Percentiles rank a stretch among this genome's conserved stretches.
phyloP scores from a whole-genome alignment of 768 basidiomycete species.

The Leccinum barrowsii region DNA sequence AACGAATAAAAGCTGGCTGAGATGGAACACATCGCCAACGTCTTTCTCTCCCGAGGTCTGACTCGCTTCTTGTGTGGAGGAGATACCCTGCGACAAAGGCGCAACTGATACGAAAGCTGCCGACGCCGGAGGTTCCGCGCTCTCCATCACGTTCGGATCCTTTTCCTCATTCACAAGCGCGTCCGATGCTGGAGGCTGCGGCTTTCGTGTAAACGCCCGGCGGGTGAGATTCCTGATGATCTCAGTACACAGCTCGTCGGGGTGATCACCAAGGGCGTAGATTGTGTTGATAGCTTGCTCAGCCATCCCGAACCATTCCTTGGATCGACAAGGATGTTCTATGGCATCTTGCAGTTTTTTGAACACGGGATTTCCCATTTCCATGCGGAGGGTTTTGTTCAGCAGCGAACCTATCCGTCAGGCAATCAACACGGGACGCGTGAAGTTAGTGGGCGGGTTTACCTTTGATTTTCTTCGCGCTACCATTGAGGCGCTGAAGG shows the following conservation, averaged over 20 bases:
- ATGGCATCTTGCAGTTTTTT: slow-evolving; percentile 77
- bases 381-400: slow-evolving; percentile 80
- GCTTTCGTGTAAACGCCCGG: slow-evolving; percentile 55
- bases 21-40: slow-evolving; percentile 76
- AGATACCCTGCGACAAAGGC: slow-evolving; percentile 20
- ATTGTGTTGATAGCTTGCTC: slow-evolving; percentile 97
- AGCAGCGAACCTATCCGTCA: slow-evolving; percentile 68
- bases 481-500: slow-evolving; percentile 87
- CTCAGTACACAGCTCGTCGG: slow-evolving; percentile 75
- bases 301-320: slow-evolving; percentile 95
- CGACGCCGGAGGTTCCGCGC: slow-evolving; percentile 30
- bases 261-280: slow-evolving; percentile 91
- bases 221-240: slow-evolving; percentile 81
- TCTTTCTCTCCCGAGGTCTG: slow-evolving; percentile 40
- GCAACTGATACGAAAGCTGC: slow-evolving; percentile 17
- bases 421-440: neutral
- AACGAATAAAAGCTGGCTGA: slow-evolving; percentile 91
- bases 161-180: slow-evolving; percentile 21
- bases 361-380: slow-evolving; percentile 88
- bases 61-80: slow-evolving; percentile 2
- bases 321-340: slow-evolving; percentile 73
- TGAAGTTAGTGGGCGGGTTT: neutral
- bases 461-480: slow-evolving; percentile 97
- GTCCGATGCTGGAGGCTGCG: slow-evolving; percentile 8
- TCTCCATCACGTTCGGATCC: slow-evolving; percentile 49